phyloP scores from a whole-genome alignment of 2,329 filamentous ascomycete genomes.

The Colletotrichum navitas region DNA sequence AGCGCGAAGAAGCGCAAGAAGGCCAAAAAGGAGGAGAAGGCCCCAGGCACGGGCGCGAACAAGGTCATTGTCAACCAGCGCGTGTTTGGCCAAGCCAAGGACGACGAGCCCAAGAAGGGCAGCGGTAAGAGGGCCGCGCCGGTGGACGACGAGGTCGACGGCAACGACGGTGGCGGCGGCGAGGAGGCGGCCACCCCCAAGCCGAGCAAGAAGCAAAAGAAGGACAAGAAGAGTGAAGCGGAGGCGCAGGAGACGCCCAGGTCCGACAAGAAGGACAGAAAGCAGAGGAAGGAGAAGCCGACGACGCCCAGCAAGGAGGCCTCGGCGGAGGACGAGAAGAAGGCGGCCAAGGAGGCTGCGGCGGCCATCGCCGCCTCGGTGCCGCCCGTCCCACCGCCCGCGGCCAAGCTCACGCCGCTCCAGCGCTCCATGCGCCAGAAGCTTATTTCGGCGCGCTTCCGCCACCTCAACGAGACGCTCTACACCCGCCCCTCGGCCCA shows the following conservation, averaged over 20 bases:
- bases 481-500: conserved; percentile 91
- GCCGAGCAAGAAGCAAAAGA: conserved; percentile 43
- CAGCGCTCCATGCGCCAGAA: conserved; percentile 96
- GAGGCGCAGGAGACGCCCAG: conserved; percentile 44
- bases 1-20: conserved; percentile 63
- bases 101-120: conserved; percentile 36
- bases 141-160: conserved; percentile 44
- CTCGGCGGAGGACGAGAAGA: conserved; percentile 38
- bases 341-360: conserved; percentile 41
- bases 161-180: conserved; percentile 30
- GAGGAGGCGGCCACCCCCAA: conserved; percentile 22
- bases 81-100: conserved; percentile 77
- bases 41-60: conserved; percentile 72
- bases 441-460: conserved; percentile 93
- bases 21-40: conserved; percentile 52
- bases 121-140: conserved; percentile 37
- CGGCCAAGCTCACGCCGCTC: conserved; percentile 84
- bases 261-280: conserved; percentile 53
- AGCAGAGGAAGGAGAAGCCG: conserved; percentile 47
- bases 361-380: conserved; percentile 45
- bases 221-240: conserved; percentile 45
- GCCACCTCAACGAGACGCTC: conserved; percentile 95
- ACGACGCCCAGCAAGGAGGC: conserved; percentile 21
- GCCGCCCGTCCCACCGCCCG: conserved; percentile 56
- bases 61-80: conserved; percentile 83